Base-by-base conservation (phyloP, 306 rosid species). In the Prunus campanulata region DNA sequence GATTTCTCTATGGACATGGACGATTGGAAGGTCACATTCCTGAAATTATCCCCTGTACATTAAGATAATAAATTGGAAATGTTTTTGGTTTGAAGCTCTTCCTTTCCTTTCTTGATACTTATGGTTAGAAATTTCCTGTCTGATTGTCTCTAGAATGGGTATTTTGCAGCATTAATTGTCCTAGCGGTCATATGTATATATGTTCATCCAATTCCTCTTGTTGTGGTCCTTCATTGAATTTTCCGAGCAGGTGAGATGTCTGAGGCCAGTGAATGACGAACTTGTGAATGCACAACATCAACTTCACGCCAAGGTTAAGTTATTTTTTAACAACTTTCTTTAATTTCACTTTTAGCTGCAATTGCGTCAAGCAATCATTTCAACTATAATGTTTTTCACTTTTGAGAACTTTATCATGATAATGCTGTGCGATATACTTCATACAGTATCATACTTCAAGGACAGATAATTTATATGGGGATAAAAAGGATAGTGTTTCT, bases 1-100 rank as follows among this genome's bases (percentile, higher is more conserved):
- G 91, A 39, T 82, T 80, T 88, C 74, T 84, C 82, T 74, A 54
- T 49, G 67, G 87, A 82, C 77, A 79, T 77, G 66, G 88, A 83
- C 27, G 61, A 67, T 54, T 73, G 52, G 52, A 83, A 88, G 96
- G 97, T 92, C 80, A 70, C 15, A 39, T 48, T 55, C 68, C 22
- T 44, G 55, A 63, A 46, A 22, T 39, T 25, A 8, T n/a, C 39
- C 29, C 73, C 51, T 5, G 0, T 30, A 18, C 4, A 15, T 35
- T 13, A 39, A 46, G 67, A 66, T 15, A 39, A 52, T 55, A 30
- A n/a, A 46, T 46, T 35, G 62, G 18, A 56, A 76, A 25, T 24
- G 2, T 57, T 6, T 30, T 24, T 32, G 20, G 35, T 19, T 47
- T 47, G 63, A 29, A 82, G 39, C 65, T 60, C 66, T 10, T 72